phyloP scores from a whole-genome alignment of 768 basidiomycete genomes.

The Podaxis rugospora region DNA sequence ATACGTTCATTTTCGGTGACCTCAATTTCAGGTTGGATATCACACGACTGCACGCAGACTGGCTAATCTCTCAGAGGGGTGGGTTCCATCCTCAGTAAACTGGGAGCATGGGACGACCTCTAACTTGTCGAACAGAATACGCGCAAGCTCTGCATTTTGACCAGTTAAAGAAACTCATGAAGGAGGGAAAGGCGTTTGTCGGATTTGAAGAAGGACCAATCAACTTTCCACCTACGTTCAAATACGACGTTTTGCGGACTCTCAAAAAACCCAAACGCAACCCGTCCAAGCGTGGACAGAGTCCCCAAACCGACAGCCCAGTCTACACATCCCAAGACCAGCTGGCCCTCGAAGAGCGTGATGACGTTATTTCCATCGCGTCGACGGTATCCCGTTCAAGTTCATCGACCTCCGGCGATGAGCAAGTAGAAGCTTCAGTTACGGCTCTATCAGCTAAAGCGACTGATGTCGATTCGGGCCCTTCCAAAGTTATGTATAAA shows the following conservation, averaged over 20 bases:
- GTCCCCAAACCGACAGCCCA: slow-evolving; percentile 8
- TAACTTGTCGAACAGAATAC: slow-evolving; percentile 50
- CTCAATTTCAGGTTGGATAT: slow-evolving; percentile 90
- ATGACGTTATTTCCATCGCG: slow-evolving; percentile 6
- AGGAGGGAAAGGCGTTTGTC: slow-evolving; percentile 56
- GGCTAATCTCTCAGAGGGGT: slow-evolving; percentile 85
- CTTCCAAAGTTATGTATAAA: neutral
- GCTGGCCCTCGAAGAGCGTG: slow-evolving; percentile 17
- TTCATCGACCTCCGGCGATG: neutral
- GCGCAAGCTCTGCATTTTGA: slow-evolving; percentile 86
- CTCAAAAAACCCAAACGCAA: slow-evolving; percentile 45
- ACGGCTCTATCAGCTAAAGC: neutral
- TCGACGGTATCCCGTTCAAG: slow-evolving; percentile 6
- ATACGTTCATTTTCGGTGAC: slow-evolving; percentile 86
- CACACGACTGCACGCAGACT: slow-evolving; percentile 89
- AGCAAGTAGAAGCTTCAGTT: slow-evolving; percentile 25
- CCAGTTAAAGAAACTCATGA: slow-evolving; percentile 79
- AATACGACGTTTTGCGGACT: slow-evolving; percentile 74
- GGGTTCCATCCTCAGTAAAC: neutral
- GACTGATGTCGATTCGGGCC: neutral
- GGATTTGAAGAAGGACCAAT: slow-evolving; percentile 82
- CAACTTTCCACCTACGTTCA: slow-evolving; percentile 90
- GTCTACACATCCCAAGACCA: slow-evolving; percentile 17
- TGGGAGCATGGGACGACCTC: neutral
- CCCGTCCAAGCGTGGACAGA: slow-evolving; percentile 23